Percentiles rank a stretch among this genome's conserved stretches.
Evolutionary conservation across 1,284 basidiomycete genomes (phyloP).

Genomic region (Sutorius eximius): DNA sequence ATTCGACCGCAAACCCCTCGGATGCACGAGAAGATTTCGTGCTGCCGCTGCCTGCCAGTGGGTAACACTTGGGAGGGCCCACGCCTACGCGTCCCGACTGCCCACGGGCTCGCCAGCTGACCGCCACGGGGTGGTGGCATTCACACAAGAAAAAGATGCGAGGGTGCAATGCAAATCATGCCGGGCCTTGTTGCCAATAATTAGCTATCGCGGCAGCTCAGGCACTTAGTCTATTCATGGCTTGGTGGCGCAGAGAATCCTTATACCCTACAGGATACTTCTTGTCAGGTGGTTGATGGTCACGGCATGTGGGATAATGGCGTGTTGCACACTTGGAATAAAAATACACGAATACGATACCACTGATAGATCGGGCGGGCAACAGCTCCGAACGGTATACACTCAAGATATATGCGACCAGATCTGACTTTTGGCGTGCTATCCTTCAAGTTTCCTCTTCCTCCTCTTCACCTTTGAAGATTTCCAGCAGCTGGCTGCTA

Average conservation of each 20-base stretch:
- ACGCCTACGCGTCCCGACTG: not conserved
- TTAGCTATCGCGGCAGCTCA: not conserved
- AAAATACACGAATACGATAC: constrained; percentile 8
- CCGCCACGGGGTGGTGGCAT: not conserved
- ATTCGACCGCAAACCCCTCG: not conserved
- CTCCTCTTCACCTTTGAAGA: constrained; percentile 14
- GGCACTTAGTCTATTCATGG: not conserved
- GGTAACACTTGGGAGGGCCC: not conserved
- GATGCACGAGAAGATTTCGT: not conserved
- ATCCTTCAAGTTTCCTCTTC: constrained; percentile 9
- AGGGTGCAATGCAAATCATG: not conserved
- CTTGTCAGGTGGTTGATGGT: not conserved
- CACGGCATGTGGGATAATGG: not conserved
- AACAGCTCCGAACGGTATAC: constrained; percentile 1
- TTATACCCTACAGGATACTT: not conserved
- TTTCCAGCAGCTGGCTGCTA: constrained; percentile 1
- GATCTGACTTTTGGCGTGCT: not conserved
- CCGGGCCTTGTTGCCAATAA: not conserved
- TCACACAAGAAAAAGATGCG: not conserved
- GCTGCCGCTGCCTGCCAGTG: not conserved
- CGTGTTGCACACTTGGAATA: constrained; percentile 1
- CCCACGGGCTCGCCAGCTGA: not conserved
- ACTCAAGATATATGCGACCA: not conserved
- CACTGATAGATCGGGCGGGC: not conserved
- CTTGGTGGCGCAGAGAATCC: not conserved